phyloP scores from a whole-genome alignment of 805 yeast species.

The Diddensiella santjacobensis region DNA sequence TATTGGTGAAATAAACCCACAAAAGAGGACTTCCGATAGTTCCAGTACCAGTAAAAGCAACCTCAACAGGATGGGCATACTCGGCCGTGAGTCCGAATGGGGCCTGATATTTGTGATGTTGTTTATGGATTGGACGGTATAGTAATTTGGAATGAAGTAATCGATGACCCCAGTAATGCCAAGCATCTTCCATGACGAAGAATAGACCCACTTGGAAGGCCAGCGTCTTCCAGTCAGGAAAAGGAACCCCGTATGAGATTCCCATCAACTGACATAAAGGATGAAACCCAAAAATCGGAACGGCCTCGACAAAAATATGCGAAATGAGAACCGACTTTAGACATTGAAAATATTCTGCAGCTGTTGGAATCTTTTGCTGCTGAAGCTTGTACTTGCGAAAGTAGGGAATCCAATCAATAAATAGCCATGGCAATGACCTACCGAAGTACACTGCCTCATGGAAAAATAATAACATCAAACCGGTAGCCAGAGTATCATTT shows the following conservation, averaged over 20 bases:
- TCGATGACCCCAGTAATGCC: constrained; percentile 97
- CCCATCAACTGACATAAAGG: constrained; percentile 82
- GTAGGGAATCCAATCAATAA: constrained; percentile 79
- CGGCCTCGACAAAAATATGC: constrained; percentile 88
- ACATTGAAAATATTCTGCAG: constrained; percentile 89
- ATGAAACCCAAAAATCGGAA: constrained; percentile 97
- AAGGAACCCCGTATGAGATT: constrained; percentile 73
- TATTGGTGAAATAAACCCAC: constrained; percentile 68
- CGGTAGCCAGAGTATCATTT: constrained; percentile 90
- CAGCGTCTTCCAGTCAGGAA: constrained; percentile 64
- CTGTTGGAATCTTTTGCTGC: constrained; percentile 74
- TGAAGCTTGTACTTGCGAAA: constrained; percentile 87
- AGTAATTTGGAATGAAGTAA: constrained; percentile 75
- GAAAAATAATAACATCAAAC: constrained; percentile 69
- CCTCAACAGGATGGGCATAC: constrained; percentile 95
- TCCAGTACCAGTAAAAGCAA: constrained; percentile 85
- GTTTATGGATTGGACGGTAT: constrained; percentile 91
- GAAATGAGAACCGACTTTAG: constrained; percentile 76
- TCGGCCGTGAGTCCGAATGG: constrained; percentile 97
- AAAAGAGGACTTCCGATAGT: constrained; percentile 93
- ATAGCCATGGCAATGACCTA: constrained; percentile 87
- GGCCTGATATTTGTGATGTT: constrained; percentile 96
- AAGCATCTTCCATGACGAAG: constrained; percentile 83
- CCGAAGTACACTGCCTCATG: constrained; percentile 92
- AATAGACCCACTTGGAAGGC: constrained; percentile 65